Percentiles rank a stretch among this genome's conserved stretches.
These are phyloP conservation scores for Candida takata DNA, from an alignment of 805 yeast species.

Conservation along the genomic window DNA sequence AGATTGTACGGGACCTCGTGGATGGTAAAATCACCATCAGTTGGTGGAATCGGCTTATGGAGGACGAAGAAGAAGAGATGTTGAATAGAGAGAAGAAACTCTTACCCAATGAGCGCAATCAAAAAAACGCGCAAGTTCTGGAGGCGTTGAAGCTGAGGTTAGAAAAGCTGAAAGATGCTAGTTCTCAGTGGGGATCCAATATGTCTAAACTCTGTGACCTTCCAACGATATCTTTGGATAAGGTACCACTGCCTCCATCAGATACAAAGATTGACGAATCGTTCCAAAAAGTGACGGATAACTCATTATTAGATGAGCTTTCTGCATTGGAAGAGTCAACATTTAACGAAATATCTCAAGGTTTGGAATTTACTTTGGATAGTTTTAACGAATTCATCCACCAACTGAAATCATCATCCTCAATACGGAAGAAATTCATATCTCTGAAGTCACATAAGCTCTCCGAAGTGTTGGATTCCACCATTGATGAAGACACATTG, in stretches of 20 bases:
- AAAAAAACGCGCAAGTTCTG: slow-evolving; percentile 41
- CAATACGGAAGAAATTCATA: slow-evolving; percentile 13
- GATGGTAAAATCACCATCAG: slow-evolving; percentile 56
- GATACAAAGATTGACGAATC: slow-evolving; percentile 13
- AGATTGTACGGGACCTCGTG: slow-evolving; percentile 48
- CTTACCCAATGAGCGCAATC: slow-evolving; percentile 56
- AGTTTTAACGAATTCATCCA: slow-evolving; percentile 16
- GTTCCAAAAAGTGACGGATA: slow-evolving; percentile 19
- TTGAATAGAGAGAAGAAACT: slow-evolving; percentile 24
- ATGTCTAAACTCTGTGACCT: slow-evolving; percentile 11
- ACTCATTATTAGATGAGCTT: slow-evolving; percentile 13
- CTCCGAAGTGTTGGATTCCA: slow-evolving; percentile 37
- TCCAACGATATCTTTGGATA: slow-evolving; percentile 9
- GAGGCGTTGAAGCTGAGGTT: slow-evolving; percentile 40
- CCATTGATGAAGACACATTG: slow-evolving; percentile 35
- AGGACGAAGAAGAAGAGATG: slow-evolving; percentile 19
- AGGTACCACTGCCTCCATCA: slow-evolving; percentile 3
- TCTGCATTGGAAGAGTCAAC: slow-evolving; percentile 10
- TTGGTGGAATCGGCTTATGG: slow-evolving; percentile 50
- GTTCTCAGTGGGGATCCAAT: slow-evolving; percentile 36
- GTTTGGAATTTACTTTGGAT: slow-evolving; percentile 18
- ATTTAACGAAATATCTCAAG: slow-evolving; percentile 8
- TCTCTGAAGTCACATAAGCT: slow-evolving; percentile 37
- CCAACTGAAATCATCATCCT: slow-evolving; percentile 17
- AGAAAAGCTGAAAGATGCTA: slow-evolving; percentile 37